phyloP scores from a whole-genome alignment of 1,284 basidiomycete genomes.

The Schizopora paradoxa region DNA sequence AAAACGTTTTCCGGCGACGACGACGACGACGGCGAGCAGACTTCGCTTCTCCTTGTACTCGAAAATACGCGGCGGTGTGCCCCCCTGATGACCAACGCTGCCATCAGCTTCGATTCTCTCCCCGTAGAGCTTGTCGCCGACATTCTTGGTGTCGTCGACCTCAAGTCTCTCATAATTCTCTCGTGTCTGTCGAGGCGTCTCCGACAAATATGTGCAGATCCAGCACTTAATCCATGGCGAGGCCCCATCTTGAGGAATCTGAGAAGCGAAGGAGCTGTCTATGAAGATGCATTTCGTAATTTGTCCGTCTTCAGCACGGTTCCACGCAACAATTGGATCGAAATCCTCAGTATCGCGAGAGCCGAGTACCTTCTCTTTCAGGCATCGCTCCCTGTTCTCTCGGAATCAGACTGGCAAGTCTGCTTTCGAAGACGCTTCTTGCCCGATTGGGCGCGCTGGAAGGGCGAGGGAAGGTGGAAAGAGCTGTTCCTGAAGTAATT shows the following conservation, averaged over 20 bases:
- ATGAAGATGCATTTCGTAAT: slow-evolving; percentile 48
- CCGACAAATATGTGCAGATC: slow-evolving; percentile 50
- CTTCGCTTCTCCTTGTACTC: slow-evolving; percentile 5
- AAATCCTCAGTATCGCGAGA: slow-evolving; percentile 55
- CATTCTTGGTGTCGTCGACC: slow-evolving; percentile 60
- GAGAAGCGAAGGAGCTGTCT: slow-evolving; percentile 29
- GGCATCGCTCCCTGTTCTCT: slow-evolving; percentile 59
- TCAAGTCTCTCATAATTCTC: slow-evolving; percentile 49
- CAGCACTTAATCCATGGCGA: slow-evolving; percentile 68
- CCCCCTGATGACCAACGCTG: neutral
- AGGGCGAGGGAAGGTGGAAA: slow-evolving; percentile 43
- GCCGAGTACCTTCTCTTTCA: slow-evolving; percentile 60
- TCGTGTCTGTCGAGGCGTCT: slow-evolving; percentile 57
- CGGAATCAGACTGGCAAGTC: slow-evolving; percentile 62
- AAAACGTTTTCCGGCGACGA: too few species aligned
- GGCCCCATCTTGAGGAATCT: slow-evolving; percentile 57
- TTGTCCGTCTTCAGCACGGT: slow-evolving; percentile 55
- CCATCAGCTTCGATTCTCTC: slow-evolving; percentile 40
- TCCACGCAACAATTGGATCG: slow-evolving; percentile 70
- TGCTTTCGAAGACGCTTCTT: slow-evolving; percentile 63
- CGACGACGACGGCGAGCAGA: slow-evolving; percentile 1
- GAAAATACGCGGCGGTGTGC: too few species aligned
- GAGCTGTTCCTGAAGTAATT: slow-evolving; percentile 55
- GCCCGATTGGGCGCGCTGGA: slow-evolving; percentile 67
- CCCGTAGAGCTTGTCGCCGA: slow-evolving; percentile 73